Percentiles rank a stretch among this genome's conserved stretches.
Conservation (phyloP, 2,329 filamentous ascomycete genomes). For the Graphiopsis chlorocephala region DNA sequence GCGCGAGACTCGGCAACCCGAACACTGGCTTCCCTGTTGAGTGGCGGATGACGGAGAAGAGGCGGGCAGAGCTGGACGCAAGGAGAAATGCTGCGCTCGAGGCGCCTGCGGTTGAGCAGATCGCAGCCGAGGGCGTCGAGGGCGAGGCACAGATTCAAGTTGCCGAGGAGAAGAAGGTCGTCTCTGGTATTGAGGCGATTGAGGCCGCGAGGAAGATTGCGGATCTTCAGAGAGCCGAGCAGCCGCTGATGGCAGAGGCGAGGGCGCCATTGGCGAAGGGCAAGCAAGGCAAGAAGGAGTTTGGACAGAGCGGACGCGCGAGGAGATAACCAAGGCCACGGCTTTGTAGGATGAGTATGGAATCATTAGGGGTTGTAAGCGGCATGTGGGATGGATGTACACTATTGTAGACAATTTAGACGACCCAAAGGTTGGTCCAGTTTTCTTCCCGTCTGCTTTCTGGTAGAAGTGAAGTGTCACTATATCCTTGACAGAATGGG, state of each 20-base stretch:
- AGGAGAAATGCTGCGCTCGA: constrained; percentile 48
- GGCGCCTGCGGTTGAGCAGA: constrained; percentile 38
- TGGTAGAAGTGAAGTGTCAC: background rate
- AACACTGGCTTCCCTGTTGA: constrained; percentile 72
- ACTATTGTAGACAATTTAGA: constrained; percentile 13
- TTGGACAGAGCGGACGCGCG: constrained; percentile 23
- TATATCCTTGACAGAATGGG: background rate
- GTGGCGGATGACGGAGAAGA: constrained; percentile 75
- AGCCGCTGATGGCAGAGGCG: constrained; percentile 33
- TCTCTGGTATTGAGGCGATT: constrained; percentile 30
- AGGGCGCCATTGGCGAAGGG: constrained; percentile 28
- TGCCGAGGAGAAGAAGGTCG: constrained; percentile 4
- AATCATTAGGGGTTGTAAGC: background rate
- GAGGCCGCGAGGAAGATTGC: constrained; percentile 27
- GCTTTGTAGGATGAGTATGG: constrained; percentile 3
- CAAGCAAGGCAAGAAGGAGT: constrained; percentile 32
- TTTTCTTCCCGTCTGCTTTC: background rate
- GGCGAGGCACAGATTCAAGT: background rate
- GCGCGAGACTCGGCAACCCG: constrained; percentile 51
- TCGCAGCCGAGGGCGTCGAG: constrained; percentile 8
- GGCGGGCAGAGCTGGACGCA: constrained; percentile 63
- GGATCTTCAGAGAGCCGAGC: constrained; percentile 25
- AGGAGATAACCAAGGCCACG: background rate
- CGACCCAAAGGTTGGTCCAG: background rate
- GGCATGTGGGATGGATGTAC: constrained; percentile 6